Conservation (phyloP, 768 basidiomycete species). For the Mycena vitilis region DNA sequence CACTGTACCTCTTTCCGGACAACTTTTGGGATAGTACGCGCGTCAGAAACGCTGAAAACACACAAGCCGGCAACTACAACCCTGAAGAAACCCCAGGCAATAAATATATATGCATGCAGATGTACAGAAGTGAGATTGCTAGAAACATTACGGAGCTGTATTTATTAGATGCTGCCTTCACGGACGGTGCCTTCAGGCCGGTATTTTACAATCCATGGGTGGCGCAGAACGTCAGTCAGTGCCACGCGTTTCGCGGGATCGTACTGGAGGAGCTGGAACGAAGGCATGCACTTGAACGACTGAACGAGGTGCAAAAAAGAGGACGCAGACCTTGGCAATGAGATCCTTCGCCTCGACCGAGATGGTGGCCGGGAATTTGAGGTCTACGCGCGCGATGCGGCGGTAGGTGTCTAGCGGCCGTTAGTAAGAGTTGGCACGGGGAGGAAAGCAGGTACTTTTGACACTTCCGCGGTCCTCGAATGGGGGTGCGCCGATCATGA, state of each 20-base stretch:
- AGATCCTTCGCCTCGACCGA: conserved; percentile 76
- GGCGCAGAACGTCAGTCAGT: conserved; percentile 77
- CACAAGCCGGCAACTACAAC: too few species aligned
- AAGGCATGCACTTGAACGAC: neutral
- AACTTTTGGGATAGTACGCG: too few species aligned
- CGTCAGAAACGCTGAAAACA: too few species aligned
- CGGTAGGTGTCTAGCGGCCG: conserved; percentile 80
- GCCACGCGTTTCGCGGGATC: conserved; percentile 85
- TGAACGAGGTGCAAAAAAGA: neutral
- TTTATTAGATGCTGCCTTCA: neutral
- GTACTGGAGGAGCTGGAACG: conserved; percentile 82
- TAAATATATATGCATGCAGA: too few species aligned
- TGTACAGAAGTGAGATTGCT: too few species aligned
- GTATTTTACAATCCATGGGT: conserved; percentile 89
- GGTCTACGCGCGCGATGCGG: conserved; percentile 89
- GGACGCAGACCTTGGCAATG: conserved; percentile 62
- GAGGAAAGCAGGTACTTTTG: conserved; percentile 60
- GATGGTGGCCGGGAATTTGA: conserved; percentile 69
- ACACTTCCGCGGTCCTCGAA: conserved; percentile 90
- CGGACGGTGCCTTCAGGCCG: conserved; percentile 56
- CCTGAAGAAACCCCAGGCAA: too few species aligned
- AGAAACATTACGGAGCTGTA: too few species aligned
- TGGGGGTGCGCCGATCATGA: conserved; percentile 80
- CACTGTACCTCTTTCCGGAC: too few species aligned
- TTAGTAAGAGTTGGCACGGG: conserved; percentile 7